A percentile compares a stretch with the other conserved stretches of the same genome.
phyloP scores from a whole-genome alignment of 805 yeast genomes.

The Osmozyma mogii region DNA sequence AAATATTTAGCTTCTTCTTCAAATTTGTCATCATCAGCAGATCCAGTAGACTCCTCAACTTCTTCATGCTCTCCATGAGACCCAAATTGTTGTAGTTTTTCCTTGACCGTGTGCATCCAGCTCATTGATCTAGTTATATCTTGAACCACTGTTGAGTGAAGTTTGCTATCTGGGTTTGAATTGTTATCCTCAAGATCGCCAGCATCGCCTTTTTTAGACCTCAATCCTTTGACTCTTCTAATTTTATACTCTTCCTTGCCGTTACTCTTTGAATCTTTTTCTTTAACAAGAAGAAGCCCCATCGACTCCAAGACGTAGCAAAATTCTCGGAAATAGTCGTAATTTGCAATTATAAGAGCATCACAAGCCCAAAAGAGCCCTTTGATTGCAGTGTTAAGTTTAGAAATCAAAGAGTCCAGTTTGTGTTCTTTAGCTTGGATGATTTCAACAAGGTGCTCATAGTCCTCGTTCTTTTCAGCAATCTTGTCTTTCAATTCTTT shows the following conservation, averaged over 20 bases:
- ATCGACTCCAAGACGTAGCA: constrained; percentile 63
- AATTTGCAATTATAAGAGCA: constrained; percentile 12
- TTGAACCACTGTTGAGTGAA: constrained; percentile 33
- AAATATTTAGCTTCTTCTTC: background rate
- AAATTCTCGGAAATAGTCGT: constrained; percentile 31
- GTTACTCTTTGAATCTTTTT: constrained; percentile 13
- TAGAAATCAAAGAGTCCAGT: constrained; percentile 15
- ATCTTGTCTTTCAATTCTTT: constrained; percentile 34
- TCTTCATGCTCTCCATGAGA: constrained; percentile 7
- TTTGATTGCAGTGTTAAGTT: constrained; percentile 16
- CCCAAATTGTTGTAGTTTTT: constrained; percentile 9
- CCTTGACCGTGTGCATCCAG: constrained; percentile 39
- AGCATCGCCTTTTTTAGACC: constrained; percentile 29
- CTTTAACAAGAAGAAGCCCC: constrained; percentile 60
- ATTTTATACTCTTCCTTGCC: constrained; percentile 37
- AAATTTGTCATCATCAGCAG: constrained; percentile 3
- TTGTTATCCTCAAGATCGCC: constrained; percentile 19
- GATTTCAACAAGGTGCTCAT: constrained; percentile 36
- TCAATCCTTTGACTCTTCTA: constrained; percentile 74
- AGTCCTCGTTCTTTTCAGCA: constrained; percentile 38
- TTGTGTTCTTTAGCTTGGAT: constrained; percentile 17
- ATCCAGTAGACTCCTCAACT: constrained; percentile 9
- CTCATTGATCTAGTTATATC: constrained; percentile 32
- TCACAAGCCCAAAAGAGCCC: constrained; percentile 10
- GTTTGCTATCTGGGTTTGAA: constrained; percentile 12